phyloP scores from a whole-genome alignment of 164 flowering plant genomes.

The Nymphaea thermarum region DNA sequence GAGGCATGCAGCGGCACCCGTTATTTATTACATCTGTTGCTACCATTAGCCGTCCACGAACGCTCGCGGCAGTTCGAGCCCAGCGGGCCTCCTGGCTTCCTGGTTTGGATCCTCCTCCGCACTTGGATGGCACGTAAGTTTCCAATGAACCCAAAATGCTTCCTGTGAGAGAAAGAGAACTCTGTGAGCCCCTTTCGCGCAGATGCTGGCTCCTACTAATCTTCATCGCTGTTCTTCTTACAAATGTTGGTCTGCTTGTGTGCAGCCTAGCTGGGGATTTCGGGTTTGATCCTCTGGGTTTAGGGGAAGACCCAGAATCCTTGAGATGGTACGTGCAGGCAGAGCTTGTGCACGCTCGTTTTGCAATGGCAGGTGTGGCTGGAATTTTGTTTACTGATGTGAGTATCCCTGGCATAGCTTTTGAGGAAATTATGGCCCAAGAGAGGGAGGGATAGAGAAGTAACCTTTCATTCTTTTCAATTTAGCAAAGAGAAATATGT shows the following conservation, averaged over 20 bases:
- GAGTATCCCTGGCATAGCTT: slow-evolving; percentile 11
- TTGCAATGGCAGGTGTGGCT: slow-evolving; percentile 93
- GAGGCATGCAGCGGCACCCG: slow-evolving; percentile 1
- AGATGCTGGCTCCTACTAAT: background rate
- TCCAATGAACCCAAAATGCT: background rate
- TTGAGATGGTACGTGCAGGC: slow-evolving; percentile 95
- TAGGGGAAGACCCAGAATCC: slow-evolving; percentile 84
- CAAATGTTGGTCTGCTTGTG: background rate
- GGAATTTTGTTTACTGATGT: slow-evolving; percentile 93
- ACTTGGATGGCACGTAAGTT: slow-evolving; percentile 79
- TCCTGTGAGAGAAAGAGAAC: background rate
- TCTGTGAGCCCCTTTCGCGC: background rate
- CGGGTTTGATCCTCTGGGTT: slow-evolving; percentile 95
- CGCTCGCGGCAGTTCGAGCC: slow-evolving; percentile 25
- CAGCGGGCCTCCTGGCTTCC: slow-evolving; percentile 94
- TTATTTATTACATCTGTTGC: background rate
- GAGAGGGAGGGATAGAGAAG: too few relatives aligned
- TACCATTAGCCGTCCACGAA: background rate
- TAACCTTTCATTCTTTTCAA: too few relatives aligned
- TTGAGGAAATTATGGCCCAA: too few relatives aligned
- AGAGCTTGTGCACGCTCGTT: slow-evolving; percentile 84
- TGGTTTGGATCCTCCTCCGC: slow-evolving; percentile 79
- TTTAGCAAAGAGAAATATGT: too few relatives aligned
- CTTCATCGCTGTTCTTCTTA: too few relatives aligned
- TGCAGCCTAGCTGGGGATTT: slow-evolving; percentile 72